phyloP scores from a whole-genome alignment of 78 protist genomes.

The Monocercomonoides exilis region DNA sequence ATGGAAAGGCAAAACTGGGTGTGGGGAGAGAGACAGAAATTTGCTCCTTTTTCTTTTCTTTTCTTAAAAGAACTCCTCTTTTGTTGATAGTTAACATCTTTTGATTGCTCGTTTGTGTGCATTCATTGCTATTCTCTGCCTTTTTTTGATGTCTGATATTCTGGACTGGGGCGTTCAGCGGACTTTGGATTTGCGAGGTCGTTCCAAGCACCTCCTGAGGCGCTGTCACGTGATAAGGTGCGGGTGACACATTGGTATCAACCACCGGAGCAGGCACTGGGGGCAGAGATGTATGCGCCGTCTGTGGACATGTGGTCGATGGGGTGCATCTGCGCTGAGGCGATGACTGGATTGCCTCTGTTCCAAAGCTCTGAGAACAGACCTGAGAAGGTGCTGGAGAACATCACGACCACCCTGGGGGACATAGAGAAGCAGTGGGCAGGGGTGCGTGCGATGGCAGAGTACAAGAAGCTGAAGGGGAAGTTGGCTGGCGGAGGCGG shows the following conservation, averaged over 20 bases:
- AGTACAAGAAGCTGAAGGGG: no score
- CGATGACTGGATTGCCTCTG: neutral
- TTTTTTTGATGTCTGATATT: no score
- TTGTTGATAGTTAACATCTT: no score
- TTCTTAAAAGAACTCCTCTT: no score
- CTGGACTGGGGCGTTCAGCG: neutral
- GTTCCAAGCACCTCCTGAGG: neutral
- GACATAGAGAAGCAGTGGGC: neutral
- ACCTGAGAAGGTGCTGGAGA: neutral
- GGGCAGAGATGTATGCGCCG: neutral
- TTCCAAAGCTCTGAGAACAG: neutral
- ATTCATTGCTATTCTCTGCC: no score
- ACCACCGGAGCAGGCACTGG: neutral
- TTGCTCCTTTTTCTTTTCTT: neutral
- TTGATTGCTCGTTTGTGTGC: no score
- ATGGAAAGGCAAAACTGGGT: neutral
- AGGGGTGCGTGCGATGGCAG: neutral
- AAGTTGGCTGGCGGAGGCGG: no score
- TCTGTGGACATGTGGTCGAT: neutral
- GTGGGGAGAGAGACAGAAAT: neutral
- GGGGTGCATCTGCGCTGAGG: conserved; percentile 14
- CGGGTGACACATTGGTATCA: neutral
- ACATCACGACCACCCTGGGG: neutral
- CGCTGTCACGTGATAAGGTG: neutral
- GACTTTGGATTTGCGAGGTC: conserved; percentile 3